Base-by-base conservation (phyloP, 768 basidiomycete species). In the Suillus subalutaceus region DNA sequence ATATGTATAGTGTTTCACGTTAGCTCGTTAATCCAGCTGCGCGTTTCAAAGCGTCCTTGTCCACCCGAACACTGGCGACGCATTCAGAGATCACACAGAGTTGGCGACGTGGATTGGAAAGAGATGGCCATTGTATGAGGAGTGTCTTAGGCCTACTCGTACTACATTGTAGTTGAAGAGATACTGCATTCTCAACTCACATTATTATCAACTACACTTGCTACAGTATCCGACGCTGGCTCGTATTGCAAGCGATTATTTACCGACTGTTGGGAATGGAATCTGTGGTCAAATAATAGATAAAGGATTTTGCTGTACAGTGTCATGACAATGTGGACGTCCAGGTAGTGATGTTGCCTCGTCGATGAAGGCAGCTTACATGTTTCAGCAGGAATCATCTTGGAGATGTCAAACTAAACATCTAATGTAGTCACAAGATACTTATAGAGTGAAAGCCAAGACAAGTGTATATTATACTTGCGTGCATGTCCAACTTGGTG, bases 61-160 rank as follows among this genome's bases (percentile, higher is more conserved):
- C 68, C 90, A 92, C 76, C 90, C 90, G 0, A 90, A 91, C 75
- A 91, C 90, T 6, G 79, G 80, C 30, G 76, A 91, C 67, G 30
- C 78, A 1, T 78, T 80, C 71, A 83, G 68, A 68, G 90, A 91
- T 69, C 90, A 91, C 65, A 85, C 88, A 0, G 87, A 90, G 69
- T 78, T 85, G 10, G 81, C 81, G 65, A 80, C 87, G 0, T 92
- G 90, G 90, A 90, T 92, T 72, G 90, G 90, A 7, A 80, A 71
- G 44, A 80, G 83, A 2, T 89, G 86, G 84, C 87, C 88, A 0
- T 70, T 91, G 48, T 71, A 84, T 63, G 73, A 79, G 2, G 80
- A 84, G 0, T 72, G 80, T 48, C 65, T 87, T 66, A 4, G 4
- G 4, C 78, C 6, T 38, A 12, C 9, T 41, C 12, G 40, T 41